phyloP scores from a whole-genome alignment of 352 stramenopile genomes.

The Phytophthora pinifolia region DNA sequence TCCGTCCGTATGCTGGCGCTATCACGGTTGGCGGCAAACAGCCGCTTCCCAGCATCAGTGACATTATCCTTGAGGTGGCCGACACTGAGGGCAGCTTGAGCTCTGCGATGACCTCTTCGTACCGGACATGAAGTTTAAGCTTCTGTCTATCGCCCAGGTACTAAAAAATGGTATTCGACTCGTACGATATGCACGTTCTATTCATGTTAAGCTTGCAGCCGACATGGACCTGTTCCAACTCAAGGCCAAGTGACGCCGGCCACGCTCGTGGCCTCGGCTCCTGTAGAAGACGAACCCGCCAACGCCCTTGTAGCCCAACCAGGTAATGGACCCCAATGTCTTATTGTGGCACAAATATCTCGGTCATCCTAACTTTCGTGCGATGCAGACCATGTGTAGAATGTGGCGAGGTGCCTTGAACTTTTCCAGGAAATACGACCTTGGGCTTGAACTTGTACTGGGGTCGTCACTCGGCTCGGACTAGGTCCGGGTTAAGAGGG shows the following conservation, averaged over 20 bases:
- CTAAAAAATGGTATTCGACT: conserved; percentile 3
- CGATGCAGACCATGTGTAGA: no score
- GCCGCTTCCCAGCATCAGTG: conserved; percentile 12
- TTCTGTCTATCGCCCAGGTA: conserved; percentile 1
- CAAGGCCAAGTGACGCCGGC: conserved; percentile 1
- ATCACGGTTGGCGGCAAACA: conserved; percentile 19
- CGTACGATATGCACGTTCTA: conserved; percentile 3
- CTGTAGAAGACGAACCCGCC: conserved; percentile 1
- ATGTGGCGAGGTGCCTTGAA: no score
- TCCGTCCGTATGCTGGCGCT: neutral
- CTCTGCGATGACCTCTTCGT: conserved; percentile 6
- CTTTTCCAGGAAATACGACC: no score
- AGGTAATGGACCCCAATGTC: conserved; percentile 12
- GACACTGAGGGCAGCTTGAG: neutral
- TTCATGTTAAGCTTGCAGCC: neutral
- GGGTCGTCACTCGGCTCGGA: no score
- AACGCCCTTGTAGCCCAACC: conserved; percentile 6
- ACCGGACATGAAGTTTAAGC: conserved; percentile 16
- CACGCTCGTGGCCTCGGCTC: neutral
- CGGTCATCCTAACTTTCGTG: conserved; percentile 14
- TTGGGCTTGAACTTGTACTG: no score
- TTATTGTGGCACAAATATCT: conserved; percentile 13
- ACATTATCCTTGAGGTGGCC: neutral
- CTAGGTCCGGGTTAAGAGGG: no score
- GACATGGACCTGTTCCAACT: conserved; percentile 9